Evolutionary conservation across 2,329 filamentous ascomycete genomes (phyloP), one percentile per base, ranked within the genome.

Genomic region (Ophiocordyceps camponoti-rufipedis): DNA sequence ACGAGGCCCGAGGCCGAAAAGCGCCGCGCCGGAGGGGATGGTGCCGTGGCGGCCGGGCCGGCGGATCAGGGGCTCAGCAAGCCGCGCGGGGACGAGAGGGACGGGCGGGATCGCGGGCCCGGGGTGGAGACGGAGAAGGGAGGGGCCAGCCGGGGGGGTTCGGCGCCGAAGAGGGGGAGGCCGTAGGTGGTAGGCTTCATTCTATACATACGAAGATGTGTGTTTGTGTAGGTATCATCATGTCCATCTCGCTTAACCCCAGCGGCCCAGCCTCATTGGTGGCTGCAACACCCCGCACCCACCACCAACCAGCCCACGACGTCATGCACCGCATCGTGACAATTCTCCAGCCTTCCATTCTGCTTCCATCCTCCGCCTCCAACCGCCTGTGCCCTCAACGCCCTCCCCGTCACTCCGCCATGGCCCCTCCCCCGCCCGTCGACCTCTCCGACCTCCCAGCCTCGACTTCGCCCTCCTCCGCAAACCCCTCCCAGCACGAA

Each of bases 1-100:
- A 88, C 82, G 28, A 64, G 69, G 18, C 85, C 85, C 0, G 79
- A 86, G 56, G 55, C 62, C 19, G 74, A 77, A 61, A 72, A 65
- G 52, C 51, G 62, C 6, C 52, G 60, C 29, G 67, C 67, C 47
- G 52, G 52, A 32, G 46, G 45, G 11, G 55, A 56, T n/a, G 35
- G 35, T 23, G 56, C 64, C 33, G 55, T 74, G 14, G 55, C 69
- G 6, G 55, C 56, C 12, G 69, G 64, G 53, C 64, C 67, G 11
- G 66, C 71, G 38, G 65, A 72, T 54, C 57, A 64, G 51, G 58
- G 60, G 6, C 53, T 70, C 16, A 68, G 65, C 28, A 62, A 59
- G 52, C 56, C 62, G 6, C 57, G 58, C 47, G 61, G 59, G 6
- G 56, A 63, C 45, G 53, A 58, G 46, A 61, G 64, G 48, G 50